Percentiles rank a stretch among this genome's conserved stretches.
Evolutionary conservation across 371 early-diverging fungal species (phyloP).

Genomic region (Chytridium lagenaria): DNA sequence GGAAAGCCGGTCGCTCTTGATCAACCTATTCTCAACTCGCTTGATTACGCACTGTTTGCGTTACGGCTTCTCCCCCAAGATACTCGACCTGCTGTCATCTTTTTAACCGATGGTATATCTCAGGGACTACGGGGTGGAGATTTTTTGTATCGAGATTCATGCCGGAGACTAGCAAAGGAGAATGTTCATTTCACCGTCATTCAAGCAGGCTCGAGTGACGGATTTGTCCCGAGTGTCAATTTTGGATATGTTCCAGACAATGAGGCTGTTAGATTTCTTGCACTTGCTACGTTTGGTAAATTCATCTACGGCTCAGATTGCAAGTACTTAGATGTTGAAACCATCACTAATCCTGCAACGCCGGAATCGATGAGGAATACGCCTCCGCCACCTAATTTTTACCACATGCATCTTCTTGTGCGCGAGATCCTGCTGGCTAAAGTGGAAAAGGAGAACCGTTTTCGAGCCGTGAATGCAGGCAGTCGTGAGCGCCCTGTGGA

Average conservation of each 20-base stretch:
- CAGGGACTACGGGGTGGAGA: constrained; percentile 57
- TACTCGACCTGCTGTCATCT: constrained; percentile 70
- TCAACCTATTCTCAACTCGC: constrained; percentile 58
- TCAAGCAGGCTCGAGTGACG: constrained; percentile 80
- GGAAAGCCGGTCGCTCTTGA: constrained; percentile 14
- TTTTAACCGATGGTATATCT: constrained; percentile 85
- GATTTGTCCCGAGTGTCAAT: constrained; percentile 76
- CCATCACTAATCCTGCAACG: background rate
- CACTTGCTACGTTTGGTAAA: constrained; percentile 77
- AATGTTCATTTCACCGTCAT: constrained; percentile 77
- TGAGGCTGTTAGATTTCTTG: constrained; percentile 81
- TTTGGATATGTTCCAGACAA: constrained; percentile 90
- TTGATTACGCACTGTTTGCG: constrained; percentile 73
- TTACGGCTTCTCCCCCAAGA: constrained; percentile 70
- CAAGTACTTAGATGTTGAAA: constrained; percentile 42
- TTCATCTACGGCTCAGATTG: constrained; percentile 76
- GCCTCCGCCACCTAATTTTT: constrained; percentile 71
- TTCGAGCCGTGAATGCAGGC: constrained; percentile 47
- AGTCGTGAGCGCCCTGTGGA: constrained; percentile 59
- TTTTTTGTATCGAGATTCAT: constrained; percentile 57
- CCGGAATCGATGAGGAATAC: constrained; percentile 9
- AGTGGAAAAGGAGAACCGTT: constrained; percentile 49
- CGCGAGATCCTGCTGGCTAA: constrained; percentile 63
- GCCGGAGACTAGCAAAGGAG: constrained; percentile 62
- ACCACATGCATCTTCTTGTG: constrained; percentile 76